Evolutionary conservation across 306 rosid species (phyloP).

Genomic region (Cotoneaster glaucophyllus): DNA sequence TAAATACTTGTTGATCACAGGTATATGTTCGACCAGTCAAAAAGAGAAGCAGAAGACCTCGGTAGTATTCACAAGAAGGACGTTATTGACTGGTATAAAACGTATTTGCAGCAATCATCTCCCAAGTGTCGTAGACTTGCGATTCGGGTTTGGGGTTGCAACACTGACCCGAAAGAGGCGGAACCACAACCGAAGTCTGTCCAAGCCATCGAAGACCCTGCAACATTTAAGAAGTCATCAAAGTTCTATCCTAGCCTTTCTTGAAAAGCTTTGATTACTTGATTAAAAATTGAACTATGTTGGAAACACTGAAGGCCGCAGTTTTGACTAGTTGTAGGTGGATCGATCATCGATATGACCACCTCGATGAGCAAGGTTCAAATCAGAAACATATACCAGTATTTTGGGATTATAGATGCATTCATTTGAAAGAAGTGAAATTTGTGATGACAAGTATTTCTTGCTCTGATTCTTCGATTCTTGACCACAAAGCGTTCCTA

Average conservation of each 20-base stretch:
- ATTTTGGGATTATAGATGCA: background rate
- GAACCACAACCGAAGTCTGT: constrained; percentile 30
- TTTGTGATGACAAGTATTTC: background rate
- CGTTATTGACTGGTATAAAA: constrained; percentile 63
- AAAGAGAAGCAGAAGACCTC: constrained; percentile 77
- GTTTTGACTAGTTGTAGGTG: background rate
- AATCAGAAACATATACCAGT: background rate
- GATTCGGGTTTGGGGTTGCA: constrained; percentile 87
- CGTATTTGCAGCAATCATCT: constrained; percentile 57
- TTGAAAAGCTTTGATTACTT: constrained; percentile 20
- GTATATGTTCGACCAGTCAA: constrained; percentile 64
- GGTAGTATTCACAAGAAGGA: constrained; percentile 53
- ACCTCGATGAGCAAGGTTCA: background rate
- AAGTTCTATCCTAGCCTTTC: constrained; percentile 54
- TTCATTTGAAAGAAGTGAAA: background rate
- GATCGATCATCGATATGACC: background rate
- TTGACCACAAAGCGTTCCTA: background rate
- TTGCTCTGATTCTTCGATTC: background rate
- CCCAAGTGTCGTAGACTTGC: constrained; percentile 69
- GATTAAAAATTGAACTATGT: background rate
- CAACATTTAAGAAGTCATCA: constrained; percentile 55
- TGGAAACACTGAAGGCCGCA: background rate
- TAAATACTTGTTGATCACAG: constrained; percentile 33
- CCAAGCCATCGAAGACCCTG: constrained; percentile 47
- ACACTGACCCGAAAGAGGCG: constrained; percentile 50